Evolutionary conservation across 495 filamentous ascomycete species (phyloP), one percentile per base, ranked within the genome.

Genomic region (Podospora pseudopauciseta): DNA sequence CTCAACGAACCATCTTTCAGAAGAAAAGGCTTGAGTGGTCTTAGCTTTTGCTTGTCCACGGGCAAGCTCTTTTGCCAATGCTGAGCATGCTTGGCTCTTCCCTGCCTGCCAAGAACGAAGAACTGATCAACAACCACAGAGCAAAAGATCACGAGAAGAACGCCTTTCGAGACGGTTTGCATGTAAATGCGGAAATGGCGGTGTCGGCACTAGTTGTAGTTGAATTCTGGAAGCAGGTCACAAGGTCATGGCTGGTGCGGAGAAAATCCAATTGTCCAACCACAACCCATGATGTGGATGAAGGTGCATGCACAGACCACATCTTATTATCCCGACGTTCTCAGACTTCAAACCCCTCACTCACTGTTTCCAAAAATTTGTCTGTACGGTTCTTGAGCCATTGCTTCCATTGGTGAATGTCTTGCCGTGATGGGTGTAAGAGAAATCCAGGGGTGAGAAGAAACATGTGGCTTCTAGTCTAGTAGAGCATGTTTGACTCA

Each of bases 261-360:
- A 26, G 55, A 58, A 58, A 26, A 58, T 4, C 23, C 23, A 61
- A 61, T 61, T 61, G 59, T 28, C 59, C 59, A 61, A 61, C 59
- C 59, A 61, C 23, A 61, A 18, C 23, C 59, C 59, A 61, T 61
- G 59, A 61, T 26, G 59, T 61, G 6, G 39, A 49, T 49, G 9
- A 39, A 39, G 3, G 34, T 39, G 34, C 34, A 60, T 26, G 58
- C 58, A 60, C 58, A 60, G 23, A 27, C 26, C 20, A 39, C 34
- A 39, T 39, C 34, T 39, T 39, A 39, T 39, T 11, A 39, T 5
- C 34, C 34, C 34, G 34, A 39, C 34, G 34, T 23, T 39, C 34
- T 11, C 3, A 11, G 34, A 39, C 34, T 23, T 23, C 23, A 32
- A 49, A 49, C 39, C 39, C 15, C 15, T 11, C 39, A 49, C 30